phyloP scores from a whole-genome alignment of 164 flowering plant species.

The Paratinospora sagittata region DNA sequence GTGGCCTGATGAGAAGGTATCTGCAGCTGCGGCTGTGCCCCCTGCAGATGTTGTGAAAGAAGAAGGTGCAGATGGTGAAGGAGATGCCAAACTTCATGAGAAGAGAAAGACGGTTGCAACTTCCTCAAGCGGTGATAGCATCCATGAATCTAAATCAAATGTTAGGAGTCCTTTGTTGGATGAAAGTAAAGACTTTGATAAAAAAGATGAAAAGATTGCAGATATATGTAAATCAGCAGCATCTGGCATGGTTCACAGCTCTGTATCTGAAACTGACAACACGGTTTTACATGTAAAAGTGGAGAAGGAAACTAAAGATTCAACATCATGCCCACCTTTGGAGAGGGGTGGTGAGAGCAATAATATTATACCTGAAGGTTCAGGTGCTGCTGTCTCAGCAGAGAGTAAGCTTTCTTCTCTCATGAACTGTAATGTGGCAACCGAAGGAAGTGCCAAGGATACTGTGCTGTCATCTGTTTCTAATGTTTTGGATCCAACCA shows the following conservation, averaged over 20 bases:
- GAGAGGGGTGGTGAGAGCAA: constrained; percentile 7
- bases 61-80: constrained; percentile 10
- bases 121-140: constrained; percentile 7
- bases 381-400: constrained; percentile 1
- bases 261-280: constrained; percentile 9
- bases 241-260: neutral
- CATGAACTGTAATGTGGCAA: constrained; percentile 7
- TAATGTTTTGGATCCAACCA: constrained; percentile 16
- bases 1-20: constrained; percentile 17
- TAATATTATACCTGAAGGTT: constrained; percentile 4
- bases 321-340: constrained; percentile 14
- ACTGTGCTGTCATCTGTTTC: constrained; percentile 16
- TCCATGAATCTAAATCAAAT: constrained; percentile 6
- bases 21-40: constrained; percentile 2
- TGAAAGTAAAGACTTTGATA: constrained; percentile 13
- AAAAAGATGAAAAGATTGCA: constrained; percentile 6
- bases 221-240: constrained; percentile 5
- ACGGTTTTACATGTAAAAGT: constrained; percentile 7
- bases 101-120: constrained; percentile 9
- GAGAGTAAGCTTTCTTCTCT: constrained; percentile 15
- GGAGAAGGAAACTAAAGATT: constrained; percentile 23
- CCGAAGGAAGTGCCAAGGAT: constrained; percentile 8
- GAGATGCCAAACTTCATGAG: constrained; percentile 7
- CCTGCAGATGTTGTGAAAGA: constrained; percentile 4
- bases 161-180: neutral